These are phyloP conservation scores for Pichia sp. DNA, from an alignment of 1,139 yeast species.

Conservation along the genomic window DNA sequence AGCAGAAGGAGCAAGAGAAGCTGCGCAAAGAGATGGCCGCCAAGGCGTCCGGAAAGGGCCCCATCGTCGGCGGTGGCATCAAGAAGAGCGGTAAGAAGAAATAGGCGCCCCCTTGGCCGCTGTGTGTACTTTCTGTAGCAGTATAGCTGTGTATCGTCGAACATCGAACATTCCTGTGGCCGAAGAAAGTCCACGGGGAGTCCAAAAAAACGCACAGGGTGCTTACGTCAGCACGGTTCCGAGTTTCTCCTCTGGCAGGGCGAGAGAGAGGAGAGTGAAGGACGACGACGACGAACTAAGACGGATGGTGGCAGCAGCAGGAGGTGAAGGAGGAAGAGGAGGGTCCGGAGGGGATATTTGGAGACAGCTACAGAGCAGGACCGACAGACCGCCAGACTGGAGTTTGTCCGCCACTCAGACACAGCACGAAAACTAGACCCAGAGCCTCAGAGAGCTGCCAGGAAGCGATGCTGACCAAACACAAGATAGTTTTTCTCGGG, in stretches of 20 bases:
- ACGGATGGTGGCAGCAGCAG: no score
- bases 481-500: conserved; percentile 92
- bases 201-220: neutral
- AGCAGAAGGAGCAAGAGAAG: conserved; percentile 91
- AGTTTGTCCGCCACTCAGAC: neutral
- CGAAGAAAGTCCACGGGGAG: no score
- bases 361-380: neutral
- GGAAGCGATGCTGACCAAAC: conserved; percentile 50
- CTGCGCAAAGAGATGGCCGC: conserved; percentile 89
- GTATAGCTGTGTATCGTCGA: no score
- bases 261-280: no score
- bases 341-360: neutral
- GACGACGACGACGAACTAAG: no score
- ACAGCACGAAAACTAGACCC: no score
- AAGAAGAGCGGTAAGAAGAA: conserved; percentile 57
- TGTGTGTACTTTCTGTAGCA: neutral
- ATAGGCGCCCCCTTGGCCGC: conserved; percentile 1
- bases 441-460: no score
- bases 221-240: neutral
- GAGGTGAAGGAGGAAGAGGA: no score
- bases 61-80: conserved; percentile 89
- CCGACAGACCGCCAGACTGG: neutral
- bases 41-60: conserved; percentile 86
- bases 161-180: no score
- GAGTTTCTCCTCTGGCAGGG: no score